Evolutionary conservation across 306 rosid genomes (phyloP).

Genomic region (Dalbergia oliveri): DNA sequence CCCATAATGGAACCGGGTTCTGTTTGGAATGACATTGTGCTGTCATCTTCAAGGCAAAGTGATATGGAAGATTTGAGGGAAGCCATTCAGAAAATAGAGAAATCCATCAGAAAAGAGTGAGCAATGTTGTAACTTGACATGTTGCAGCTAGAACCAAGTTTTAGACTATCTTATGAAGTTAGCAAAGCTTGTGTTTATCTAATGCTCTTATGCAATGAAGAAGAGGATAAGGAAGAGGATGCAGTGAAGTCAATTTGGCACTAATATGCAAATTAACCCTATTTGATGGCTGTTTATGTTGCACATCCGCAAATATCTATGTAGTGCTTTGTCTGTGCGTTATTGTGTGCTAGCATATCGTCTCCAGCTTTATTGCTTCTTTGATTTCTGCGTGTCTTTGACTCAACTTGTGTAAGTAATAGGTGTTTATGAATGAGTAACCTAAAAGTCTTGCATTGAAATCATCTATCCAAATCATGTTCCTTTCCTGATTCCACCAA

Average conservation of each 20-base stretch:
- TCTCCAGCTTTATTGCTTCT: too few relatives aligned
- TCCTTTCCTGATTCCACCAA: too few relatives aligned
- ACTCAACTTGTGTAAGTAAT: too few relatives aligned
- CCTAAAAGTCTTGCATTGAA: too few relatives aligned
- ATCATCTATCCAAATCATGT: too few relatives aligned
- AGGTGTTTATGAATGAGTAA: too few relatives aligned
- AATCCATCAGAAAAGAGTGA: constrained; percentile 17
- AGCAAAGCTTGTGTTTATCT: background rate
- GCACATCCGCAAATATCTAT: background rate
- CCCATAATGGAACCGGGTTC: constrained; percentile 56
- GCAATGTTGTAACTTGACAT: background rate
- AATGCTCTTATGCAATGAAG: background rate
- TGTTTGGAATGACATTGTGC: constrained; percentile 67
- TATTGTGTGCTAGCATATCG: too few relatives aligned
- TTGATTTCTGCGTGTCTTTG: too few relatives aligned
- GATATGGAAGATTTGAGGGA: constrained; percentile 59
- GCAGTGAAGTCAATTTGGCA: too few relatives aligned
- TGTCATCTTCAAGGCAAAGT: constrained; percentile 61
- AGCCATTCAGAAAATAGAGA: constrained; percentile 64
- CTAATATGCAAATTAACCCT: background rate
- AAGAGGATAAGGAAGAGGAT: too few relatives aligned
- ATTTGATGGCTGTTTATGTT: background rate
- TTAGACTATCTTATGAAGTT: background rate
- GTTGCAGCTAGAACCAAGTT: background rate
- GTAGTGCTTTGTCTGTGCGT: too few relatives aligned